phyloP scores from a whole-genome alignment of 2,329 filamentous ascomycete genomes.

The Hymenoscyphus scutula region DNA sequence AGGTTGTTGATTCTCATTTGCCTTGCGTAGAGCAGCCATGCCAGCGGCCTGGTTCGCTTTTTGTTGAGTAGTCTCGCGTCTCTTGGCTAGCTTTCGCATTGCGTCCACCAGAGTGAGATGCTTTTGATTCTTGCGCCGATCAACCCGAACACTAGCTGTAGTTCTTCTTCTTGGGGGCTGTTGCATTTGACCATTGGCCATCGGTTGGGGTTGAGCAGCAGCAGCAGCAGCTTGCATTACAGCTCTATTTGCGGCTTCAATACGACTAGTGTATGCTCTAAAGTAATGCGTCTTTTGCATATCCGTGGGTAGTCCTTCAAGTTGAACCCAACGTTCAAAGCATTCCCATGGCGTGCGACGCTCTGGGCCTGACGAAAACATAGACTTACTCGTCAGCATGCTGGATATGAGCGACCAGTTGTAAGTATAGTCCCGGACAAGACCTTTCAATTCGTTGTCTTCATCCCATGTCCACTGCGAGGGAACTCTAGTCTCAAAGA shows the following conservation, averaged over 20 bases:
- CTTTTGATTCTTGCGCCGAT: slow-evolving; percentile 80
- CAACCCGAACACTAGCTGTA: slow-evolving; percentile 79
- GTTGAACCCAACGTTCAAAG: slow-evolving; percentile 91
- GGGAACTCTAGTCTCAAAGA: slow-evolving; percentile 82
- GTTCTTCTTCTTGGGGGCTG: slow-evolving; percentile 59
- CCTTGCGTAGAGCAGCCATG: slow-evolving; percentile 78
- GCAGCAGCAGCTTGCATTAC: slow-evolving; percentile 39
- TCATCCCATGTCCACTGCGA: slow-evolving; percentile 92
- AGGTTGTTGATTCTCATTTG: slow-evolving; percentile 54
- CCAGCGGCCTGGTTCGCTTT: slow-evolving; percentile 82
- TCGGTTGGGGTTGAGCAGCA: slow-evolving; percentile 32
- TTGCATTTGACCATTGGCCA: slow-evolving; percentile 46
- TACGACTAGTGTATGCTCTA: slow-evolving; percentile 63
- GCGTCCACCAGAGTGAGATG: slow-evolving; percentile 88
- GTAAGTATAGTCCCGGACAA: slow-evolving; percentile 91
- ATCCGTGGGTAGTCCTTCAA: slow-evolving; percentile 87
- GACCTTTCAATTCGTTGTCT: slow-evolving; percentile 80
- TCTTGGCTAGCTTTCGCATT: slow-evolving; percentile 94
- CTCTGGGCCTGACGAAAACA: slow-evolving; percentile 82
- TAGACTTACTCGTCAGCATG: slow-evolving; percentile 69
- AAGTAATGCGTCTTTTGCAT: slow-evolving; percentile 97
- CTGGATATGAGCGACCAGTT: slow-evolving; percentile 96
- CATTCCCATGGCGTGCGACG: slow-evolving; percentile 96
- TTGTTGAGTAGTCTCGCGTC: slow-evolving; percentile 78
- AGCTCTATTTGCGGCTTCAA: slow-evolving; percentile 57